phyloP scores from a whole-genome alignment of 345 rosid species.

The Gossypium australe region DNA sequence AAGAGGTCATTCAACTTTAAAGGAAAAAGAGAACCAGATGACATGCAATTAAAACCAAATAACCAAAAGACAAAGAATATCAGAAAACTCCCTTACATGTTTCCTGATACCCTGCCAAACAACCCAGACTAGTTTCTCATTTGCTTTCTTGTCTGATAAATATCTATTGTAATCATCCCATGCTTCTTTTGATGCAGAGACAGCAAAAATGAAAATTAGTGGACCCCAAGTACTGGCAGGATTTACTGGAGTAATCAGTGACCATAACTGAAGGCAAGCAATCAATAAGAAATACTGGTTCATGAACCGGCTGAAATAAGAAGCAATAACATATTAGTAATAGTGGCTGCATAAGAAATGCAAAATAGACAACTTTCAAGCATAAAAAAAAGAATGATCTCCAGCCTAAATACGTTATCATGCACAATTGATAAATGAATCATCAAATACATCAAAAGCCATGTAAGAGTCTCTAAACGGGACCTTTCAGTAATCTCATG shows the following conservation, averaged over 20 bases:
- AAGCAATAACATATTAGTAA: conserved; percentile 10
- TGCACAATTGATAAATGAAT: neutral
- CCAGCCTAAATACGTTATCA: neutral
- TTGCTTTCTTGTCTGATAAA: conserved; percentile 92
- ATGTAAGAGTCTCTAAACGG: neutral
- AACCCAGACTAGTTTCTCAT: conserved; percentile 95
- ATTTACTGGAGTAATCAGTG: conserved; percentile 97
- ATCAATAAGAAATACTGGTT: conserved; percentile 97
- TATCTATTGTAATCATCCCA: conserved; percentile 99
- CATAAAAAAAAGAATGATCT: neutral
- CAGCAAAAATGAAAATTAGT: conserved; percentile 82
- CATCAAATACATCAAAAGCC: neutral
- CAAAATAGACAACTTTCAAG: neutral
- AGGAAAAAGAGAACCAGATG: neutral
- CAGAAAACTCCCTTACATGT: conserved; percentile 53
- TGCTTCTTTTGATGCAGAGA: conserved; percentile 97
- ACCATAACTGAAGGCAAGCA: conserved; percentile 99
- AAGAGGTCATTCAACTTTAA: conserved; percentile 10
- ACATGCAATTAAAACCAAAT: neutral
- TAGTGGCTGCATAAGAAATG: neutral
- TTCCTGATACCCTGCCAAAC: conserved; percentile 67
- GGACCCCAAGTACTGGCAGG: conserved; percentile 99
- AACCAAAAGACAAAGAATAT: conserved; percentile 4
- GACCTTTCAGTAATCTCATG: neutral
- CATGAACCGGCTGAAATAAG: conserved; percentile 88